A percentile compares a stretch with the other conserved stretches of the same genome.
phyloP scores from a whole-genome alignment of 805 yeast species.

The Metschnikowia drakensbergensis region DNA sequence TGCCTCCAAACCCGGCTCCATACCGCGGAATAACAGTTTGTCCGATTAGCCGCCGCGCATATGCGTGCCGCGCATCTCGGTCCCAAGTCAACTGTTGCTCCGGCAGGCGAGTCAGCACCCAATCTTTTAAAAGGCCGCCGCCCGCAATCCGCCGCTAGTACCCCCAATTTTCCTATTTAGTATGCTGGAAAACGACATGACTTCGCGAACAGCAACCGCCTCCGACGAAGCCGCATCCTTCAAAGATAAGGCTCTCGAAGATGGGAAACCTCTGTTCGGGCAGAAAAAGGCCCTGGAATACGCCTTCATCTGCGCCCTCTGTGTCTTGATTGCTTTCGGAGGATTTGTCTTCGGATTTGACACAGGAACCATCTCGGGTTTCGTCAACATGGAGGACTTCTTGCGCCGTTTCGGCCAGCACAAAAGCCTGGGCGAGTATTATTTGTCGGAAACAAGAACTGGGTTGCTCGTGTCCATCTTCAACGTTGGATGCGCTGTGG shows the following conservation, averaged over 20 bases:
- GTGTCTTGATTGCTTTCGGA: constrained; percentile 66
- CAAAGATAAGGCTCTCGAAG: constrained; percentile 7
- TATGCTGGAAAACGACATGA: constrained; percentile 5
- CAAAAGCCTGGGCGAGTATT: constrained; percentile 36
- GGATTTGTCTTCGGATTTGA: constrained; percentile 78
- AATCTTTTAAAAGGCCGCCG: not conserved
- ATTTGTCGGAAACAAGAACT: constrained; percentile 44
- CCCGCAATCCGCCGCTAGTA: not conserved
- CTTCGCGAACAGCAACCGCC: constrained; percentile 9
- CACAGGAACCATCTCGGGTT: constrained; percentile 74
- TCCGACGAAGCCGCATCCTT: constrained; percentile 5
- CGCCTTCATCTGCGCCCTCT: constrained; percentile 33
- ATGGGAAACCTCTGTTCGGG: constrained; percentile 6
- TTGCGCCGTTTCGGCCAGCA: constrained; percentile 48
- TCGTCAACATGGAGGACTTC: constrained; percentile 61
- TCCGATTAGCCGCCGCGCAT: not conserved
- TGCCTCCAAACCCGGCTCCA: not conserved
- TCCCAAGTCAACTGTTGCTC: not conserved
- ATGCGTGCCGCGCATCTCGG: not conserved
- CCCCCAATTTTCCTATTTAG: not conserved
- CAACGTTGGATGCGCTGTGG: constrained; percentile 70
- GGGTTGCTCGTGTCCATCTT: constrained; percentile 55
- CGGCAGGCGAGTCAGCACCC: not conserved
- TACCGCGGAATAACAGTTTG: not conserved
- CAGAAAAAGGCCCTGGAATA: constrained; percentile 19